A percentile compares a stretch with the other conserved stretches of the same genome.
phyloP scores from a whole-genome alignment of 345 rosid species.

The Citrus maxima region DNA sequence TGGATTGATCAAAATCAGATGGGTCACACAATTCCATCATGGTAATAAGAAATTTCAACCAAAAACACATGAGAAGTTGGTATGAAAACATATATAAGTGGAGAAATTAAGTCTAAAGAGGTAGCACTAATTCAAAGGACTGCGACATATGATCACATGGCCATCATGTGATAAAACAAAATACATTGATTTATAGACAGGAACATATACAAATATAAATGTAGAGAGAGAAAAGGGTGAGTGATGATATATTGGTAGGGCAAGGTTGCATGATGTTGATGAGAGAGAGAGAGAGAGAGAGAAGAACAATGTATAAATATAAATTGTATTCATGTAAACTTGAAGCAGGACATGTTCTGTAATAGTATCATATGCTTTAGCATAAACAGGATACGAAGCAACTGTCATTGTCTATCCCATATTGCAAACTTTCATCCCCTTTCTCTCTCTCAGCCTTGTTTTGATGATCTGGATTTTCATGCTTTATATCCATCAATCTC shows the following conservation, averaged over 20 bases:
- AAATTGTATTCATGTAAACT: conserved; percentile 26
- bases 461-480: conserved; percentile 20
- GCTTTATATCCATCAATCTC: conserved; percentile 9
- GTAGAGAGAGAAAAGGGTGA: conserved; percentile 5
- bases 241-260: conserved; percentile 8
- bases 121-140: conserved; percentile 22
- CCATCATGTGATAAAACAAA: conserved; percentile 34
- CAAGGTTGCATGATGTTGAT: conserved; percentile 6
- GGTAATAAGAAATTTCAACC: background rate
- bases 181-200: conserved; percentile 5
- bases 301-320: conserved; percentile 11
- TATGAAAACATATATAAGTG: conserved; percentile 11
- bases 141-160: conserved; percentile 34
- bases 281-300: background rate
- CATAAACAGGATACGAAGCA: conserved; percentile 30
- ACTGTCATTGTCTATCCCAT: conserved; percentile 46
- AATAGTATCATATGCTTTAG: conserved; percentile 36
- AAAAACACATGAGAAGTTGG: background rate
- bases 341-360: conserved; percentile 44
- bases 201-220: conserved; percentile 3
- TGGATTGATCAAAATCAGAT: background rate
- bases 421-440: background rate
- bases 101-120: background rate
- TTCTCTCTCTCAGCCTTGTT: background rate
- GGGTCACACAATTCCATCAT: background rate